phyloP scores from a whole-genome alignment of 208 protist species.

The Leishmania major region DNA sequence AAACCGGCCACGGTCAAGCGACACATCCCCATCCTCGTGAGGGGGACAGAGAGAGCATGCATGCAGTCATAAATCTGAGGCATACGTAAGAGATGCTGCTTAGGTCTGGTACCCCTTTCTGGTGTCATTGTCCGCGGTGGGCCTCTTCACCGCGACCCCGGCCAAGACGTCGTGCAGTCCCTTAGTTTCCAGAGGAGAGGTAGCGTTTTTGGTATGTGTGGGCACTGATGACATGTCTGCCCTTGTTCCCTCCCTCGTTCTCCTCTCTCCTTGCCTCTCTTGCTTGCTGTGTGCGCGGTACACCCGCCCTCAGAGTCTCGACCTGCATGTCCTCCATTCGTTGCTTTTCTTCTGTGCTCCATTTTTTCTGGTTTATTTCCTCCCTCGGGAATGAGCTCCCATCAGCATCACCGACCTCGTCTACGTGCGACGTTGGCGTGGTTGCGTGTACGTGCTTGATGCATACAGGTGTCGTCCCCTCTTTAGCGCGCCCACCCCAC shows the following conservation, averaged over 20 bases:
- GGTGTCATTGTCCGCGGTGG: not conserved
- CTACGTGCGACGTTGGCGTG: not conserved
- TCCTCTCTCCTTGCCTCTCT: not conserved
- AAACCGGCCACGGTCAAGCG: not conserved
- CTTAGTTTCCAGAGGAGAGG: not conserved
- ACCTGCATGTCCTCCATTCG: not conserved
- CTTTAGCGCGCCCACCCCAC: not conserved
- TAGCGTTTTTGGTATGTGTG: not conserved
- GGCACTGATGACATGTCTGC: not conserved
- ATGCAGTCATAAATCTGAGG: not conserved
- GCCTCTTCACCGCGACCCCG: not conserved
- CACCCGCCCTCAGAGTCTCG: not conserved
- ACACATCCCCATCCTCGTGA: not conserved
- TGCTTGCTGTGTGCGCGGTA: not conserved
- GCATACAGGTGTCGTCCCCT: not conserved
- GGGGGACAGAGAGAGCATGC: too few relatives aligned
- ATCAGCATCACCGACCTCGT: not conserved
- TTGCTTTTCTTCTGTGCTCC: not conserved
- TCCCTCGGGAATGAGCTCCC: not conserved
- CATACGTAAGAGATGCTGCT: not conserved
- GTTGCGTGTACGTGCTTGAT: not conserved
- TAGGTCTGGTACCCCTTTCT: not conserved
- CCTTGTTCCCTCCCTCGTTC: not conserved
- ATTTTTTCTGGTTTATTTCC: not conserved
- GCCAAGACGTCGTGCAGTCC: too few relatives aligned